phyloP scores from a whole-genome alignment of 345 rosid genomes.

The Isatis tinctoria region DNA sequence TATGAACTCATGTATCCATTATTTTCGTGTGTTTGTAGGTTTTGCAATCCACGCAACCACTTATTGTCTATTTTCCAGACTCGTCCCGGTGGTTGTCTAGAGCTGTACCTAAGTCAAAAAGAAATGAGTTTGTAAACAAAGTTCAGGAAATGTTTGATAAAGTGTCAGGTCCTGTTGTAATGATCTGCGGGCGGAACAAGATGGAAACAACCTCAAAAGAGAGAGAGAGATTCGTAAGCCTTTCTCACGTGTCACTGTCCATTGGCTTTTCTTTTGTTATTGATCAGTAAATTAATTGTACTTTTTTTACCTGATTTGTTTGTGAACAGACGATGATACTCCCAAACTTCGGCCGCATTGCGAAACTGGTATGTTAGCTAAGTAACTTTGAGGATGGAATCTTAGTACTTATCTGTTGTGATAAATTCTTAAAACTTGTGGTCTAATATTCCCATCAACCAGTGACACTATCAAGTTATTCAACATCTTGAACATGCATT shows the following conservation, averaged over 20 bases:
- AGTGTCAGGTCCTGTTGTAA: conserved; percentile 75
- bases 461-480: background rate
- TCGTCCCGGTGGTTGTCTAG: conserved; percentile 90
- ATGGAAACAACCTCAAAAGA: conserved; percentile 74
- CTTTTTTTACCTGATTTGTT: background rate
- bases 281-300: background rate
- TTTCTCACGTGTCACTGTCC: conserved; percentile 9
- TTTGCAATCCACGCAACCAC: conserved; percentile 65
- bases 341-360: conserved; percentile 82
- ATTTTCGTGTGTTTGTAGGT: conserved; percentile 56
- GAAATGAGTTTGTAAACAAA: conserved; percentile 64
- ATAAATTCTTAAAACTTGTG: background rate
- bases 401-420: background rate
- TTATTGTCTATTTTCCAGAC: conserved; percentile 90
- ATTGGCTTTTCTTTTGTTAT: background rate
- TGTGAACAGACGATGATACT: conserved; percentile 84
- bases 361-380: conserved; percentile 65
- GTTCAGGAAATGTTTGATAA: conserved; percentile 73
- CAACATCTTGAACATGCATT: background rate
- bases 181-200: conserved; percentile 90
- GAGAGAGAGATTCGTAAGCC: conserved; percentile 82
- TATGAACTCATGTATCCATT: background rate
- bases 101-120: conserved; percentile 75
- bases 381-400: background rate
- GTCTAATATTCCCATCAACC: background rate